Conservation (phyloP, 2,329 filamentous ascomycete genomes). For the Colletotrichum tanaceti region DNA sequence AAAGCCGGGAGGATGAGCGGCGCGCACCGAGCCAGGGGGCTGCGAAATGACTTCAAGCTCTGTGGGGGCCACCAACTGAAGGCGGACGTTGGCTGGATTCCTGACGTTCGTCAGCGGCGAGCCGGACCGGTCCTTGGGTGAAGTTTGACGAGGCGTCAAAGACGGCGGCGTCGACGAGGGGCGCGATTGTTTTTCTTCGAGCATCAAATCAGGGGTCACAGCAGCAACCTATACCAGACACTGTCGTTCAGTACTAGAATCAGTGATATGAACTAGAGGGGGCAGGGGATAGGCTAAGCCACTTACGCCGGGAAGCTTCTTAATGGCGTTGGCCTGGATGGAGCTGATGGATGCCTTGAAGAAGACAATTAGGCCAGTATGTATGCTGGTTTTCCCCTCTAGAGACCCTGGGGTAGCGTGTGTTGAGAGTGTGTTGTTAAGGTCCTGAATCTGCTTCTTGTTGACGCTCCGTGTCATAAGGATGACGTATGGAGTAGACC, state of each 20-base stretch:
- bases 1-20: conserved; percentile 19
- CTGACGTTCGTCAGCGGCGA: not conserved
- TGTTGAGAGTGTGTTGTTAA: conserved; percentile 13
- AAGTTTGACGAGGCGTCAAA: not conserved
- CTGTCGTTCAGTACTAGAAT: not conserved
- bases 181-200: not conserved
- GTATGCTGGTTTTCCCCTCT: not conserved
- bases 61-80: conserved; percentile 5
- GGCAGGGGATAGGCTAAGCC: too few species aligned
- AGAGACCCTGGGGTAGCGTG: not conserved
- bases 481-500: not conserved
- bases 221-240: not conserved
- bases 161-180: not conserved
- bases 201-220: conserved; percentile 4
- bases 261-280: too few species aligned
- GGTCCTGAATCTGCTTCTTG: not conserved
- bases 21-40: conserved; percentile 6
- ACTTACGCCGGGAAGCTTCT: conserved; percentile 12
- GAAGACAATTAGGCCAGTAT: conserved; percentile 15
- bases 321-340: conserved; percentile 1
- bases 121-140: not conserved
- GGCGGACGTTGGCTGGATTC: not conserved
- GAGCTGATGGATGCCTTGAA: conserved; percentile 24
- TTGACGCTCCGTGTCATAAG: not conserved
- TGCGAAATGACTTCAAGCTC: conserved; percentile 30